phyloP scores from a whole-genome alignment of 805 yeast genomes.

The Nakazawaea sp. region DNA sequence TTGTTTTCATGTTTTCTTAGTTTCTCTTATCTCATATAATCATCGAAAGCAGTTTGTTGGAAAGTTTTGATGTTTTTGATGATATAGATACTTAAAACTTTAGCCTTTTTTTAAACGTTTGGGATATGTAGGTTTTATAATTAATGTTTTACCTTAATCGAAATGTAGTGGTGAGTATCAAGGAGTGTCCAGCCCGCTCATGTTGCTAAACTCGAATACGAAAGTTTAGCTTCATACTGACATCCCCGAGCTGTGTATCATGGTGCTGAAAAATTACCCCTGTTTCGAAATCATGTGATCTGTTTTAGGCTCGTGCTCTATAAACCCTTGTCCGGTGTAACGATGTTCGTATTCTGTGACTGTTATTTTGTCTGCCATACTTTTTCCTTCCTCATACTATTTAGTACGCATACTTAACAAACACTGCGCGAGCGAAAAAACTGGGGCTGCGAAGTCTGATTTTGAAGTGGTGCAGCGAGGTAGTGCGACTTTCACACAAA shows the following conservation, averaged over 20 bases:
- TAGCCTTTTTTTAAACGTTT: slow-evolving; percentile 6
- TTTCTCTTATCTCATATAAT: slow-evolving; percentile 1
- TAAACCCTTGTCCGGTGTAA: background rate
- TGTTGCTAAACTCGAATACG: background rate
- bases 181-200: background rate
- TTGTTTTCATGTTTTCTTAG: slow-evolving; percentile 1
- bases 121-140: background rate
- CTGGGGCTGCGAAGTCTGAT: no score
- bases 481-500: background rate
- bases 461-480: no score
- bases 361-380: background rate
- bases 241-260: no score
- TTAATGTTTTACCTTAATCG: background rate
- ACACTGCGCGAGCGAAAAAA: no score
- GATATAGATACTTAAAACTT: slow-evolving; percentile 7
- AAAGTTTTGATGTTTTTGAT: slow-evolving; percentile 11
- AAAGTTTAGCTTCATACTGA: no score
- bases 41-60: slow-evolving; percentile 9
- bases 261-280: no score
- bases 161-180: background rate
- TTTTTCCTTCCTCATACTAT: background rate
- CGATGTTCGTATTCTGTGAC: background rate
- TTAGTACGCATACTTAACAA: background rate
- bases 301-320: no score
- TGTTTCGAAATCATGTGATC: no score